Conservation (phyloP, 164 flowering plant species). For the Tinospora cordifolia region DNA sequence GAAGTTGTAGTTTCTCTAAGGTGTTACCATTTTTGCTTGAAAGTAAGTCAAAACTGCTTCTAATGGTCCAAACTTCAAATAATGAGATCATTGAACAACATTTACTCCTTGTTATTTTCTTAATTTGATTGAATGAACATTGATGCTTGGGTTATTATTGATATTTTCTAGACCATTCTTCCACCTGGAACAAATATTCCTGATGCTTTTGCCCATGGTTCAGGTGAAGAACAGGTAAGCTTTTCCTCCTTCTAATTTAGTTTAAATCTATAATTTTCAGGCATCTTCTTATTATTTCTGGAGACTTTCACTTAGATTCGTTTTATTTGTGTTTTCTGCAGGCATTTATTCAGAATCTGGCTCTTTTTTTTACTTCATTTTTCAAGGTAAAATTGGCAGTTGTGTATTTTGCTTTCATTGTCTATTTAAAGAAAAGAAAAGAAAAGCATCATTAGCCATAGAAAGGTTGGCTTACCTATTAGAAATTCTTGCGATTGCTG, state of each 20-base stretch:
- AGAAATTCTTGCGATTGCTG: neutral
- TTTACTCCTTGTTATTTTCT: neutral
- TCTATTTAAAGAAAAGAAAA: neutral
- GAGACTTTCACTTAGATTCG: neutral
- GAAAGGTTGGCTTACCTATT: neutral
- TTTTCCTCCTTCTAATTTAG: neutral
- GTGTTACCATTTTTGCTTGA: too few species aligned
- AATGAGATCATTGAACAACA: neutral
- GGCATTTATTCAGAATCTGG: constrained; percentile 96
- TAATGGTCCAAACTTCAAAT: too few species aligned
- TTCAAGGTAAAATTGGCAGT: constrained; percentile 54
- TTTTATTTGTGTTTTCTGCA: constrained; percentile 26
- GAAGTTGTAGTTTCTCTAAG: too few species aligned
- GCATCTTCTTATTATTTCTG: neutral
- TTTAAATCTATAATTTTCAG: neutral
- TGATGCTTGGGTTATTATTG: constrained; percentile 5
- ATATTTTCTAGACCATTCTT: constrained; percentile 50
- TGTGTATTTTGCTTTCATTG: neutral
- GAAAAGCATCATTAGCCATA: neutral
- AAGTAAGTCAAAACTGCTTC: too few species aligned
- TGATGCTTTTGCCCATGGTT: constrained; percentile 85
- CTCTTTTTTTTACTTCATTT: constrained; percentile 89
- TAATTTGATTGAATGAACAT: neutral
- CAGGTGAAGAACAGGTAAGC: constrained; percentile 78
- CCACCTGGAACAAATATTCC: constrained; percentile 69